Evolutionary conservation across 768 basidiomycete genomes (phyloP).

Genomic region (Gyrodon lividus): DNA sequence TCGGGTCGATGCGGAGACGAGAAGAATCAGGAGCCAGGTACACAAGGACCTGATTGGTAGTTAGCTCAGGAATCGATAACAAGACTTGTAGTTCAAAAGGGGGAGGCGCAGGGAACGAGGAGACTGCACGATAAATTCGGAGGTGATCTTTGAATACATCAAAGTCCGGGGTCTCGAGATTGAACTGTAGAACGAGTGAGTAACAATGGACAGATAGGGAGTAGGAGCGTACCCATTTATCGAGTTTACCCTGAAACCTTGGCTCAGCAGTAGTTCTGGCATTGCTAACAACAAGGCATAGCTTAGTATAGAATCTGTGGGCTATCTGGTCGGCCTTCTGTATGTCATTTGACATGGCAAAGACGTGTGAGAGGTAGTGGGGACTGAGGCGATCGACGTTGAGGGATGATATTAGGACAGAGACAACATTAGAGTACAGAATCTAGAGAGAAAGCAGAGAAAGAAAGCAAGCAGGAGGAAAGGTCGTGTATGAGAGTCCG

Average conservation of each 20-base stretch:
- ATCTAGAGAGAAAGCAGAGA: slow-evolving; percentile 18
- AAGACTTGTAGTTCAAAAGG: slow-evolving; percentile 70
- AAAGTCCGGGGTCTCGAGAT: slow-evolving; percentile 74
- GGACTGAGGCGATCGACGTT: not conserved
- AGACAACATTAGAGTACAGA: slow-evolving; percentile 30
- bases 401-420: slow-evolving; percentile 21
- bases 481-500: slow-evolving; percentile 24
- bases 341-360: slow-evolving; percentile 52
- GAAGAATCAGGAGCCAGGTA: slow-evolving; percentile 57
- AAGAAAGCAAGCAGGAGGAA: slow-evolving; percentile 3
- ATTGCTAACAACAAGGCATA: slow-evolving; percentile 71
- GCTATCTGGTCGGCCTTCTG: slow-evolving; percentile 85
- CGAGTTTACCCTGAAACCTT: slow-evolving; percentile 48
- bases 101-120: slow-evolving; percentile 32
- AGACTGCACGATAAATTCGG: slow-evolving; percentile 55
- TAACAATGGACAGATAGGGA: not conserved
- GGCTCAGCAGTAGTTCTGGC: slow-evolving; percentile 63
- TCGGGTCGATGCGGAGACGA: slow-evolving; percentile 65
- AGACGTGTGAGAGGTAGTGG: slow-evolving; percentile 1
- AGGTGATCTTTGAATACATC: slow-evolving; percentile 65
- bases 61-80: slow-evolving; percentile 65
- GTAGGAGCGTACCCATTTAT: slow-evolving; percentile 72
- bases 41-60: slow-evolving; percentile 71
- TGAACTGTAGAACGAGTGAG: slow-evolving; percentile 52
- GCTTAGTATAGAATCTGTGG: slow-evolving; percentile 79